These are phyloP conservation scores for Oleoguttula mirabilis DNA, from an alignment of 495 filamentous ascomycete genomes.

Conservation along the genomic window DNA sequence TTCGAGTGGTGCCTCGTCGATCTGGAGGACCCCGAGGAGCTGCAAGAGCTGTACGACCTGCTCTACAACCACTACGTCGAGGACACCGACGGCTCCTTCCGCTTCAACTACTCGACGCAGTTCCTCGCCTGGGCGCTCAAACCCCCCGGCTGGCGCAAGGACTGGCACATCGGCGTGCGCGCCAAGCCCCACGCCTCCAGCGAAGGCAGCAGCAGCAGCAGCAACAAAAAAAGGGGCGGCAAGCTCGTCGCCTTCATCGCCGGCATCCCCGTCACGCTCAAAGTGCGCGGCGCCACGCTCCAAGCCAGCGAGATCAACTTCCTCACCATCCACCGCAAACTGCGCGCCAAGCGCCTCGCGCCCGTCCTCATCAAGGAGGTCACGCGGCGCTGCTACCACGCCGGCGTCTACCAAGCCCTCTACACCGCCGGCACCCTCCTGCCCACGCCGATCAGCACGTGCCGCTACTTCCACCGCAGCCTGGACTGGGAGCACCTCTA, in stretches of 20 bases:
- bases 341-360: slow-evolving; percentile 79
- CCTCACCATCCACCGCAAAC: slow-evolving; percentile 94
- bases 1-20: slow-evolving; percentile 95
- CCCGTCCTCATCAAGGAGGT: slow-evolving; percentile 96
- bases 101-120: slow-evolving; percentile 82
- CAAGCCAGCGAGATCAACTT: slow-evolving; percentile 90
- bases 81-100: slow-evolving; percentile 90
- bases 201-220: not conserved
- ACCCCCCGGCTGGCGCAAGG: slow-evolving; percentile 85
- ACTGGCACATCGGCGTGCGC: slow-evolving; percentile 93
- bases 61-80: slow-evolving; percentile 91
- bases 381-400: slow-evolving; percentile 73
- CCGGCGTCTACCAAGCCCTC: slow-evolving; percentile 81
- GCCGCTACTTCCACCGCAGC: slow-evolving; percentile 85
- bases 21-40: slow-evolving; percentile 51
- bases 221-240: slow-evolving; percentile 15
- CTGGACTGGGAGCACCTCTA: slow-evolving; percentile 92
- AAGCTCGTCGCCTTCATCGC: slow-evolving; percentile 92
- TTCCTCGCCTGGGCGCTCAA: slow-evolving; percentile 91
- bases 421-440: slow-evolving; percentile 87
- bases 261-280: slow-evolving; percentile 70
- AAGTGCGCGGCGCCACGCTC: slow-evolving; percentile 62
- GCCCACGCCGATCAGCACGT: slow-evolving; percentile 80
- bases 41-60: slow-evolving; percentile 51
- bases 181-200: slow-evolving; percentile 40